Conservation (phyloP, 306 rosid species). For the Castanea crenata region DNA sequence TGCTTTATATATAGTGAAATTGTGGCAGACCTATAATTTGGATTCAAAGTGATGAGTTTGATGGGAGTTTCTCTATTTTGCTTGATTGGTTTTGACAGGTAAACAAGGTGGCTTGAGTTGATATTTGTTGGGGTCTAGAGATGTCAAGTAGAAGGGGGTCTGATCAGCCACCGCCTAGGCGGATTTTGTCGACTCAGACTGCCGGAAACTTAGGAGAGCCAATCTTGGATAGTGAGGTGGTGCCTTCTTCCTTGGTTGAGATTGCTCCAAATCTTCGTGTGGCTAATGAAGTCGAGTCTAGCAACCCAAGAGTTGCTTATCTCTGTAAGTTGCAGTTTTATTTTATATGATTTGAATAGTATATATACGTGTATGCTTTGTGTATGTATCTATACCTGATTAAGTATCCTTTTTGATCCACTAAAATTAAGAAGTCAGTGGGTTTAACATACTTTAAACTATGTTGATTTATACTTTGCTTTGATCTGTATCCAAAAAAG, state of each 20-base stretch:
- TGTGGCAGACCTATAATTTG: neutral
- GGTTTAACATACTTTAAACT: neutral
- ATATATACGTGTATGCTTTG: neutral
- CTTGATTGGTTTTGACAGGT: constrained; percentile 15
- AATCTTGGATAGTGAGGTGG: constrained; percentile 89
- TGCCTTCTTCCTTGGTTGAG: constrained; percentile 84
- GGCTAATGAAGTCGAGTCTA: constrained; percentile 89
- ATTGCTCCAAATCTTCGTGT: constrained; percentile 96
- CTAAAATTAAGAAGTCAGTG: neutral
- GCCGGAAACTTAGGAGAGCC: constrained; percentile 80
- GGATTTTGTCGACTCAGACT: constrained; percentile 80
- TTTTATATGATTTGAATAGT: neutral
- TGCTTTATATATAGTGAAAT: neutral
- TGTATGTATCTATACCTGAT: neutral
- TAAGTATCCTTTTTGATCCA: neutral
- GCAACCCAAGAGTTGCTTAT: constrained; percentile 85
- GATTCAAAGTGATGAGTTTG: neutral
- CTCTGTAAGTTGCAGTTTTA: constrained; percentile 69
- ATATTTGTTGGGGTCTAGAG: constrained; percentile 28
- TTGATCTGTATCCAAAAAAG: neutral
- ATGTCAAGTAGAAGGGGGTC: constrained; percentile 79
- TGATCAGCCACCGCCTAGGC: constrained; percentile 69
- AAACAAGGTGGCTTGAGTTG: constrained; percentile 23
- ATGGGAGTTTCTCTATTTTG: constrained; percentile 1
- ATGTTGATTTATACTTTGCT: neutral